Percentiles rank a stretch among this genome's conserved stretches.
These are phyloP conservation scores for Bipolaris cookei DNA, from an alignment of 2,329 filamentous ascomycete genomes.

Conservation along the genomic window DNA sequence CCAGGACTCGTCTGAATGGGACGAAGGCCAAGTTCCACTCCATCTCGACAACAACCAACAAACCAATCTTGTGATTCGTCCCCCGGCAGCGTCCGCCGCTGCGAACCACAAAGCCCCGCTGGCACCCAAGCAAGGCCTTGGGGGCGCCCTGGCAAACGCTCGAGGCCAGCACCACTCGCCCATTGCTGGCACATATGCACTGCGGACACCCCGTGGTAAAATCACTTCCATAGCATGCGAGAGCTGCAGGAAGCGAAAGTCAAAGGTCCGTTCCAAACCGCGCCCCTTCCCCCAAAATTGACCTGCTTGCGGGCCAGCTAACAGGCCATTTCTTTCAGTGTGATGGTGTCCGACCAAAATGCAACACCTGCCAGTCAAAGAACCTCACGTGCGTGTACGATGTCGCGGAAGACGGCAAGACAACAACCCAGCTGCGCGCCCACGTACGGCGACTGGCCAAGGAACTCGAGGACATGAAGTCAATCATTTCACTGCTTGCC, in stretches of 20 bases:
- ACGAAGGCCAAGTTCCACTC: conserved; percentile 36
- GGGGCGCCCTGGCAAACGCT: conserved; percentile 38
- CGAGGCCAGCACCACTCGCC: conserved; percentile 45
- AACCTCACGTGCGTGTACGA: conserved; percentile 48
- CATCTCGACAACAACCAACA: conserved; percentile 42
- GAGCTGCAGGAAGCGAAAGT: conserved; percentile 49
- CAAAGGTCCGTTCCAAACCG: conserved; percentile 37
- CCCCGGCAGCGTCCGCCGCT: conserved; percentile 33
- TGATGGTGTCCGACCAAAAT: conserved; percentile 48
- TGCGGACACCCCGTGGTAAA: conserved; percentile 47
- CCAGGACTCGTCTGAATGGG: conserved; percentile 40
- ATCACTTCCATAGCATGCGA: conserved; percentile 51
- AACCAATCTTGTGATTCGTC: conserved; percentile 38
- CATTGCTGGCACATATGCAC: conserved; percentile 46
- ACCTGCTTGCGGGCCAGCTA: conserved; percentile 9
- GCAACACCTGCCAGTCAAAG: conserved; percentile 50
- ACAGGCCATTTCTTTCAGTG: conserved; percentile 31
- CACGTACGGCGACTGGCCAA: conserved; percentile 48
- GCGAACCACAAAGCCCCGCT: conserved; percentile 45
- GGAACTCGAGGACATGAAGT: conserved; percentile 50
- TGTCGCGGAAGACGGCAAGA: conserved; percentile 49
- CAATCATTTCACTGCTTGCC: conserved; percentile 44
- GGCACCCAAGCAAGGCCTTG: conserved; percentile 47
- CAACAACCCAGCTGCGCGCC: conserved; percentile 47
- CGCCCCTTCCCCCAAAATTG: no score